Conservation (phyloP, 208 protist genomes). For the Leishmania aethiopica region DNA sequence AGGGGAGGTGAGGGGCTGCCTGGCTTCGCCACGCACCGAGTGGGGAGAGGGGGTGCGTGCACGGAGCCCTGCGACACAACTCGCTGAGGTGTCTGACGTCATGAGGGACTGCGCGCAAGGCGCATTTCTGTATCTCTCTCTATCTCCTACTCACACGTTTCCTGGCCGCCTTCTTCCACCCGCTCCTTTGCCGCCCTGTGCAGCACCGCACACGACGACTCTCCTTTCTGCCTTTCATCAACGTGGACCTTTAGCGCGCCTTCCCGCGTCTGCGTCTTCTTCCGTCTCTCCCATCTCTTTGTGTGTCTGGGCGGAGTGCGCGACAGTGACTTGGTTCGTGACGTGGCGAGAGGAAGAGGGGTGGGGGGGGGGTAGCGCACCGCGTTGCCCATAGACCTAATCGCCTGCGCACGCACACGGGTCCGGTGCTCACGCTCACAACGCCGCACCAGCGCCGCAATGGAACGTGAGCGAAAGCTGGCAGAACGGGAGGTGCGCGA, state of each 20-base stretch:
- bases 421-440: neutral
- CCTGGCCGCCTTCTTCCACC: neutral
- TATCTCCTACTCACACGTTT: neutral
- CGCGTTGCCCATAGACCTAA: too few relatives aligned
- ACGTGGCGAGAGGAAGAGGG: neutral
- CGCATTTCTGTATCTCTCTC: neutral
- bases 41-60: neutral
- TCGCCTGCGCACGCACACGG: neutral
- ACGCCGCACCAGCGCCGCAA: neutral
- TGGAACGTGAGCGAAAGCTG: slow-evolving; percentile 54
- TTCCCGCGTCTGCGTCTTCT: neutral
- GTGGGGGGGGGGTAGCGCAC: neutral
- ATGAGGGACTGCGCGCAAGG: neutral
- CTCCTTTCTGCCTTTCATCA: neutral
- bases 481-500: slow-evolving; percentile 62
- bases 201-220: neutral
- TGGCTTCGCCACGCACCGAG: neutral
- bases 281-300: neutral
- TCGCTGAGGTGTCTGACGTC: neutral
- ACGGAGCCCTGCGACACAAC: neutral
- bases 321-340: neutral
- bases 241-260: neutral
- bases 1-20: neutral
- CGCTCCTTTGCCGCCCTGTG: neutral
- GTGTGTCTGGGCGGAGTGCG: neutral